Evolutionary conservation across 768 basidiomycete genomes (phyloP).

Genomic region (Leccinum disarticulatum): DNA sequence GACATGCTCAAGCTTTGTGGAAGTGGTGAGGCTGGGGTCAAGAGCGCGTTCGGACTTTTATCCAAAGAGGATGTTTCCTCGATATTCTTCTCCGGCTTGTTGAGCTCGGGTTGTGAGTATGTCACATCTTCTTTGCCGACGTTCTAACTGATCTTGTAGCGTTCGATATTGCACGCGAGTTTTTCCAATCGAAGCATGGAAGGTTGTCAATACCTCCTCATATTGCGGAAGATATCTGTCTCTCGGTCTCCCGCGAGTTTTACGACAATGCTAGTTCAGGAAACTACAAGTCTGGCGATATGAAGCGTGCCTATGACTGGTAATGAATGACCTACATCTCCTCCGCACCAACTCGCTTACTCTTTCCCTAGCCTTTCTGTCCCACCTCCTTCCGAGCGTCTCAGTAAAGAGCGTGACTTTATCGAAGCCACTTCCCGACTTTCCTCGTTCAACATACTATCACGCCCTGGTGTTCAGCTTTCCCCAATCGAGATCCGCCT

Average conservation of each 20-base stretch:
- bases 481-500: slow-evolving; percentile 93
- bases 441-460: slow-evolving; percentile 84
- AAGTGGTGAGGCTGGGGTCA: slow-evolving; percentile 58
- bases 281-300: slow-evolving; percentile 90
- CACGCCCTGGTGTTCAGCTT: slow-evolving; percentile 72
- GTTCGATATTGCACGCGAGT: slow-evolving; percentile 62
- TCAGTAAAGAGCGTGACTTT: slow-evolving; percentile 79
- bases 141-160: slow-evolving; percentile 39
- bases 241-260: slow-evolving; percentile 81
- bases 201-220: slow-evolving; percentile 49
- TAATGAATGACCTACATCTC: slow-evolving; percentile 33
- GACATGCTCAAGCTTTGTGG: slow-evolving; percentile 86
- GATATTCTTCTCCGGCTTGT: slow-evolving; percentile 85
- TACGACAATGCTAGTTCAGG: slow-evolving; percentile 94
- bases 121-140: neutral
- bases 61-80: slow-evolving; percentile 65
- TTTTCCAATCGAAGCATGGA: slow-evolving; percentile 50
- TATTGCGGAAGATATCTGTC: slow-evolving; percentile 73
- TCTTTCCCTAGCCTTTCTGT: slow-evolving; percentile 65
- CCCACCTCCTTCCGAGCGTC: slow-evolving; percentile 57
- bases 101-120: slow-evolving; percentile 84
- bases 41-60: slow-evolving; percentile 80
- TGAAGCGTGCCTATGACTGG: slow-evolving; percentile 98
- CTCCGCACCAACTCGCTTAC: slow-evolving; percentile 3
- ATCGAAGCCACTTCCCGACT: slow-evolving; percentile 97